These are phyloP conservation scores for Phylloporus sp. DNA, from an alignment of 768 basidiomycete genomes.

Conservation along the genomic window DNA sequence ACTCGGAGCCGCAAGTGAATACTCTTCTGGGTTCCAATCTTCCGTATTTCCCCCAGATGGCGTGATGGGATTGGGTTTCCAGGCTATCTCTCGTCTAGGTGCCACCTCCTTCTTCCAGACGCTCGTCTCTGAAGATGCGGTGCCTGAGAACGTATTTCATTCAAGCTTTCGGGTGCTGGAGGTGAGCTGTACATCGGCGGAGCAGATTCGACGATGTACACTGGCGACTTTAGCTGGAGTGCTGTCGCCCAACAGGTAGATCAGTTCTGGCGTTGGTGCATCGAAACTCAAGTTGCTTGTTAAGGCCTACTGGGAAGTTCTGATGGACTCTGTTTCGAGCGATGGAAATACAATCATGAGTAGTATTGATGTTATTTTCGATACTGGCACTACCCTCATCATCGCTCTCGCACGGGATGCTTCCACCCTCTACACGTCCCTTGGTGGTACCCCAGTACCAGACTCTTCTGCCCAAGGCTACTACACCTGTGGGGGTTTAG, in stretches of 20 bases:
- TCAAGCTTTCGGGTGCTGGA: slow-evolving; percentile 41
- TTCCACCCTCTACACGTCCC: slow-evolving; percentile 11
- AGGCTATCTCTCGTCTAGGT: slow-evolving; percentile 33
- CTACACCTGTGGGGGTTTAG: slow-evolving; percentile 29
- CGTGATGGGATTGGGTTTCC: slow-evolving; percentile 41
- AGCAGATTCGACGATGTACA: slow-evolving; percentile 40
- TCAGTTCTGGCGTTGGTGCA: neutral
- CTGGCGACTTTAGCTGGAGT: slow-evolving; percentile 40
- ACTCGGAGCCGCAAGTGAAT: slow-evolving; percentile 11
- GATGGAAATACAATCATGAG: slow-evolving; percentile 1
- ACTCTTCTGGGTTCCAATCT: slow-evolving; percentile 1
- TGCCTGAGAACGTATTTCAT: slow-evolving; percentile 37
- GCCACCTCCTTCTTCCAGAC: slow-evolving; percentile 38
- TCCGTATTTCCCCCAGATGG: slow-evolving; percentile 21
- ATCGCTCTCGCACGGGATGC: slow-evolving; percentile 11
- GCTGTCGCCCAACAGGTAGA: slow-evolving; percentile 9
- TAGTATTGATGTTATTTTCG: slow-evolving; percentile 12
- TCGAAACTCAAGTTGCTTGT: neutral
- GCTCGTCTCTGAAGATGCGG: slow-evolving; percentile 35
- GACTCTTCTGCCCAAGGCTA: slow-evolving; percentile 20
- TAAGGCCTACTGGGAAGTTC: slow-evolving; percentile 20
- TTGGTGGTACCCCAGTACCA: slow-evolving; percentile 25
- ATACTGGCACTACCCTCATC: slow-evolving; percentile 21
- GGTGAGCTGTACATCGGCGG: slow-evolving; percentile 54
- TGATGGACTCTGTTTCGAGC: slow-evolving; percentile 4